A percentile compares a stretch with the other conserved stretches of the same genome.
phyloP scores from a whole-genome alignment of 2,329 filamentous ascomycete species.

The Curvularia sp. region DNA sequence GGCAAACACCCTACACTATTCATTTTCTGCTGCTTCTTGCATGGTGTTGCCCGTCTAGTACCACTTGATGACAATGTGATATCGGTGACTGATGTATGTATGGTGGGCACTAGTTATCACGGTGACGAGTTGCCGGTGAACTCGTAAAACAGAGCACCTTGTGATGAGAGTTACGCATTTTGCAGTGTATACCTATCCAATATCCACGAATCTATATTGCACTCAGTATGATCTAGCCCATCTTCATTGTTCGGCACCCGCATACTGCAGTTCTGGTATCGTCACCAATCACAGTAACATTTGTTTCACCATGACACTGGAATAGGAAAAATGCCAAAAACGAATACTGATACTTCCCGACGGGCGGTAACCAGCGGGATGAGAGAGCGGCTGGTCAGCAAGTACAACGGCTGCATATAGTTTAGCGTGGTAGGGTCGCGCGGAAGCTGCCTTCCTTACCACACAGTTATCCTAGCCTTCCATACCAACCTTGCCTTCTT shows the following conservation, averaged over 20 bases:
- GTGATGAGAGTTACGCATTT: neutral
- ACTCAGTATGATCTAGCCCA: neutral
- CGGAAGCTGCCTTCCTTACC: neutral
- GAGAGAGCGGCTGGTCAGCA: neutral
- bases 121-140: neutral
- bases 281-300: neutral
- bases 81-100: neutral
- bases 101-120: neutral
- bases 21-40: neutral
- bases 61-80: neutral
- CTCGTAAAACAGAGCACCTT: neutral
- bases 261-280: neutral
- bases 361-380: neutral
- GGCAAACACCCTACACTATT: neutral
- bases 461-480: neutral
- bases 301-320: neutral
- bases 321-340: neutral
- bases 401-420: neutral
- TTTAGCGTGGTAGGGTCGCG: neutral
- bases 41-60: neutral
- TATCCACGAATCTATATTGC: neutral
- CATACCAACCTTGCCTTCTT: neutral
- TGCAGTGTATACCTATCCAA: neutral
- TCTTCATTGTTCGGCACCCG: neutral
- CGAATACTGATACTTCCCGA: neutral